Evolutionary conservation across 208 protist species (phyloP), one percentile per base, ranked within the genome.

Genomic region (Phytomonas serpens): DNA sequence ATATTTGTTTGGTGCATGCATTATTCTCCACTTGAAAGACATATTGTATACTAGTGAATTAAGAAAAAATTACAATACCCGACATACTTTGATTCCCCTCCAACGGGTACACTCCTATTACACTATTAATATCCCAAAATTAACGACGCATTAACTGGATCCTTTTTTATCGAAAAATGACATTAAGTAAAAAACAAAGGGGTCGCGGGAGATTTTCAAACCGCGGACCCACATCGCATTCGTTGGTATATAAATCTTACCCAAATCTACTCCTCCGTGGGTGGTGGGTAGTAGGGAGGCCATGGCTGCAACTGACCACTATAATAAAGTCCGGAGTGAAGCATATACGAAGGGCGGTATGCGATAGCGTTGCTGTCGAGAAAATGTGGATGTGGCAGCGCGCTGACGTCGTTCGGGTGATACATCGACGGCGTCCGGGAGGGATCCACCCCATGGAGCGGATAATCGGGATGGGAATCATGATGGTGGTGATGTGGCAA

Each of bases 241-340:
- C 7, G 7, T 14, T 47, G 40, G 40, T 47, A 47, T 23, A 19
- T 2, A 10, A 19, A 47, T 2, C 9, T 47, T 47, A 3, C 40
- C 7, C 6, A 47, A 47, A 14, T 47, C 40, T 47, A 47, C 40
- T 47, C 34, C 34, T 7, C 34, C 6, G 77, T 67, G 61, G 66
- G 78, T 9, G 76, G 68, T 0, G 82, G 82, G 74, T 86, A 86
- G 76, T 86, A 86, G 32, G 82, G 76, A 27, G 76, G 75, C 64
- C 69, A 71, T 37, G 74, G 11, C 78, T 86, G 82, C 69, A 86
- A 75, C 30, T 76, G 78, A 29, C 72, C 27, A 10, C 67, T 57
- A 51, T 73, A 73, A 74, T 77, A 75, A 27, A 69, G 71, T 42
- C 38, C 42, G 30, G 73, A 66, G 64, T 80, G 79, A 36, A 62